Conservation (phyloP, 768 basidiomycete species). For the Sutorius australiensis region DNA sequence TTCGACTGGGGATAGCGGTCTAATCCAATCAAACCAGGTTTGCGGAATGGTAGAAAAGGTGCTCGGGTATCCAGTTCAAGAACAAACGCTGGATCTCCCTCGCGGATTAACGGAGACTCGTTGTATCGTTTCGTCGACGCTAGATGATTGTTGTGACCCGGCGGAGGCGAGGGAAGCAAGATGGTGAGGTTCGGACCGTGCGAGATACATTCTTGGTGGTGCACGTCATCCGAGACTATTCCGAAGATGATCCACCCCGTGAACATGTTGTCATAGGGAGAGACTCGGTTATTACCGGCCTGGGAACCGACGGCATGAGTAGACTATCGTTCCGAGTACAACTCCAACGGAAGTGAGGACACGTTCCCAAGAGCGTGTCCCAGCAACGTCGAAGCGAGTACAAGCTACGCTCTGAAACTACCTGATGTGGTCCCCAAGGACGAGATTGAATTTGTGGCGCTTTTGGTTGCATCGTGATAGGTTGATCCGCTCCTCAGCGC, state of each 20-base stretch:
- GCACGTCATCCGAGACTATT: background rate
- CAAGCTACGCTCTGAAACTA: background rate
- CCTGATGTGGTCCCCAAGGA: background rate
- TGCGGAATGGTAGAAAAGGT: no score
- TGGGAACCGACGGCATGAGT: background rate
- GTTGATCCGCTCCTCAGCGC: background rate
- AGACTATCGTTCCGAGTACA: background rate
- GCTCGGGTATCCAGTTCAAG: no score
- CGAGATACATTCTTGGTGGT: background rate
- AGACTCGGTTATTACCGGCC: no score
- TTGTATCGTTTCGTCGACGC: background rate
- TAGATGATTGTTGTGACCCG: background rate
- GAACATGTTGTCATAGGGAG: background rate
- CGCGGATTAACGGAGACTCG: no score
- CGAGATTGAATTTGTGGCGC: background rate
- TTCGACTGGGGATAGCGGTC: background rate
- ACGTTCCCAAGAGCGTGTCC: background rate
- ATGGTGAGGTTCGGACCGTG: no score
- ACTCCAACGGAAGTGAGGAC: conserved; percentile 7
- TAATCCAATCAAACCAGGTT: background rate
- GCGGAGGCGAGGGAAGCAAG: background rate
- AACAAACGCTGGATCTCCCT: no score
- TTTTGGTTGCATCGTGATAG: background rate
- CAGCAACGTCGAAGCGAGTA: conserved; percentile 1
- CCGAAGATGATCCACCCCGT: background rate